Evolutionary conservation across 1,284 basidiomycete genomes (phyloP).

Genomic region (Filobasidium uniguttulatum): DNA sequence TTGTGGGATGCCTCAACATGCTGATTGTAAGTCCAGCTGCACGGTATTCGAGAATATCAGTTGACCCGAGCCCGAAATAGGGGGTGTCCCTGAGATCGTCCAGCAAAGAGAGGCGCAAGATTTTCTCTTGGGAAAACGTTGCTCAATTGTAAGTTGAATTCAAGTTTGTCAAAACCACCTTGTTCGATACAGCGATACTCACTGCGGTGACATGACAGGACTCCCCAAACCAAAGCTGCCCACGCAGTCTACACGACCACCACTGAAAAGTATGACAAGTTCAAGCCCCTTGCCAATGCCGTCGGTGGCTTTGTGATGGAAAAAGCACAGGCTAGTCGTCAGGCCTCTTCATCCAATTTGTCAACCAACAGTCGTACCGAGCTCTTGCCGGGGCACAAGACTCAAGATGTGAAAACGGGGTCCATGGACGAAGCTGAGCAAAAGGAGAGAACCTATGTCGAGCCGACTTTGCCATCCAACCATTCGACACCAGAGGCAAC

Average conservation of each 20-base stretch:
- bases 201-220: slow-evolving; percentile 16
- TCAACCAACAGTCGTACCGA: slow-evolving; percentile 1
- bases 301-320: not conserved
- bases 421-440: not conserved
- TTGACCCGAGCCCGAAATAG: slow-evolving; percentile 10
- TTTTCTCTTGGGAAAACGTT: slow-evolving; percentile 36
- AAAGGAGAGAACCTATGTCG: slow-evolving; percentile 1
- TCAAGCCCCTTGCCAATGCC: slow-evolving; percentile 2
- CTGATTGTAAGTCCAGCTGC: slow-evolving; percentile 48
- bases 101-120: slow-evolving; percentile 26
- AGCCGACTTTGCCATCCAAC: too few relatives aligned
- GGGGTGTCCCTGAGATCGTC: slow-evolving; percentile 30
- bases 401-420: too few relatives aligned
- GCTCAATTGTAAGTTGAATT: slow-evolving; percentile 32
- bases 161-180: not conserved
- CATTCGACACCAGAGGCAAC: too few relatives aligned
- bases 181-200: not conserved
- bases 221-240: slow-evolving; percentile 30
- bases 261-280: slow-evolving; percentile 8
- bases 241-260: slow-evolving; percentile 7
- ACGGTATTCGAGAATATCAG: too few relatives aligned
- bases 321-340: not conserved
- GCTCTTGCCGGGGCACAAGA: too few relatives aligned
- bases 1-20: slow-evolving; percentile 69
- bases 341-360: not conserved